Percentiles rank a stretch among this genome's conserved stretches.
Evolutionary conservation across 2,329 filamentous ascomycete species (phyloP).

Genomic region (Penicillium expansum): DNA sequence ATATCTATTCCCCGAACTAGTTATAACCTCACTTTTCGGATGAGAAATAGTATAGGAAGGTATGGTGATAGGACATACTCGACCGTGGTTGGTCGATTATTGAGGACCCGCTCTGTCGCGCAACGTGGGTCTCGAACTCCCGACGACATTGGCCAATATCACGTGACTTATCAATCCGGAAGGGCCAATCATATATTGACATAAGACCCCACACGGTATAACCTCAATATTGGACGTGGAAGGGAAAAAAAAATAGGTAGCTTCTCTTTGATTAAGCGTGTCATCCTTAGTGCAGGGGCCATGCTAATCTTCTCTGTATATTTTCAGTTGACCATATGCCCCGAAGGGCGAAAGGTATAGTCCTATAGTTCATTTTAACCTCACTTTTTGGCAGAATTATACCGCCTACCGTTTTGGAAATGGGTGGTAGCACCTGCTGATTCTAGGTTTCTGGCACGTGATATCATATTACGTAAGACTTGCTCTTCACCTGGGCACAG

Average conservation of each 20-base stretch:
- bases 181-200: neutral
- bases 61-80: neutral
- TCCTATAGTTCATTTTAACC: neutral
- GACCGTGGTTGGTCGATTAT: neutral
- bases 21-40: neutral
- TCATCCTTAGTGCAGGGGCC: slow-evolving; percentile 86
- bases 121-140: neutral
- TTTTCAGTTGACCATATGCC: slow-evolving; percentile 64
- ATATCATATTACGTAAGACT: too few species aligned
- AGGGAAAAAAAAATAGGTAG: neutral
- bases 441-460: too few species aligned
- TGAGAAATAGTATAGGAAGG: neutral
- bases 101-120: neutral
- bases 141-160: neutral
- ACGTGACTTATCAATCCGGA: neutral
- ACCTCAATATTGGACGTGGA: neutral
- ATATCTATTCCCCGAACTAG: neutral
- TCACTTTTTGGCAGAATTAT: neutral
- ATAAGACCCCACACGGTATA: neutral
- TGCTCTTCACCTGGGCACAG: too few species aligned
- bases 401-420: neutral
- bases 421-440: too few species aligned
- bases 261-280: slow-evolving; percentile 1
- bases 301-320: slow-evolving; percentile 79
- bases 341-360: slow-evolving; percentile 20